Evolutionary conservation across 352 stramenopile species (phyloP).

Genomic region (Phytophthora litchii): DNA sequence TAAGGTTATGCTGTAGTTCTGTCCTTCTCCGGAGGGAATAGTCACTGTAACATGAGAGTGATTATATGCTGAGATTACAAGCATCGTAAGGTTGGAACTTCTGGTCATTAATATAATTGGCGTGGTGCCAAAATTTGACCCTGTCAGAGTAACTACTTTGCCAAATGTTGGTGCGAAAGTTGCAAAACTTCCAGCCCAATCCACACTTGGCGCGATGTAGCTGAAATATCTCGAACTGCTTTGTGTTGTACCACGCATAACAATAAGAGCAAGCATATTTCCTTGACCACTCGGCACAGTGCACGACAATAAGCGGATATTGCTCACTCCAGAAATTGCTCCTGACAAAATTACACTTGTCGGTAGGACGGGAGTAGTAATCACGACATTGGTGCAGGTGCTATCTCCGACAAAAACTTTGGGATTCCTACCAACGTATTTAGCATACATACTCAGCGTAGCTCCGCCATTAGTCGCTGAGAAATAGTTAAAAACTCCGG

Average conservation of each 20-base stretch:
- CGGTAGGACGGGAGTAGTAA: slow-evolving; percentile 28
- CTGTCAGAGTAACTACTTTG: slow-evolving; percentile 46
- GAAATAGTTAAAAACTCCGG: slow-evolving; percentile 41
- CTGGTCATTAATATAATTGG: slow-evolving; percentile 36
- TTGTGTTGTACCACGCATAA: slow-evolving; percentile 38
- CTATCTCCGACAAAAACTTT: slow-evolving; percentile 36
- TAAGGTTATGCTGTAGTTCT: slow-evolving; percentile 41
- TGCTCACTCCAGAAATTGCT: slow-evolving; percentile 26
- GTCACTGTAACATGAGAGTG: slow-evolving; percentile 46
- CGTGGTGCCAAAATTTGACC: slow-evolving; percentile 49
- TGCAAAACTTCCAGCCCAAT: slow-evolving; percentile 45
- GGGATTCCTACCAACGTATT: slow-evolving; percentile 56
- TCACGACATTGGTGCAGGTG: slow-evolving; percentile 37
- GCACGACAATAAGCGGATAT: slow-evolving; percentile 52
- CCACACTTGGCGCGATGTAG: slow-evolving; percentile 52
- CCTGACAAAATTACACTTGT: slow-evolving; percentile 29
- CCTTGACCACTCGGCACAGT: slow-evolving; percentile 54
- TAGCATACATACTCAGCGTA: slow-evolving; percentile 55
- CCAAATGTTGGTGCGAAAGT: slow-evolving; percentile 43
- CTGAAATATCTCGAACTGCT: slow-evolving; percentile 56
- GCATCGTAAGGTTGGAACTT: not conserved
- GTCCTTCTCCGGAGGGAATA: slow-evolving; percentile 58
- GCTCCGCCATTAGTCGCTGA: slow-evolving; percentile 51
- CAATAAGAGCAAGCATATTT: slow-evolving; percentile 39
- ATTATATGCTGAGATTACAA: slow-evolving; percentile 31